Percentiles rank a stretch among this genome's conserved stretches.
These are phyloP conservation scores for Terana coerulea DNA, from an alignment of 768 basidiomycete species.

Conservation along the genomic window DNA sequence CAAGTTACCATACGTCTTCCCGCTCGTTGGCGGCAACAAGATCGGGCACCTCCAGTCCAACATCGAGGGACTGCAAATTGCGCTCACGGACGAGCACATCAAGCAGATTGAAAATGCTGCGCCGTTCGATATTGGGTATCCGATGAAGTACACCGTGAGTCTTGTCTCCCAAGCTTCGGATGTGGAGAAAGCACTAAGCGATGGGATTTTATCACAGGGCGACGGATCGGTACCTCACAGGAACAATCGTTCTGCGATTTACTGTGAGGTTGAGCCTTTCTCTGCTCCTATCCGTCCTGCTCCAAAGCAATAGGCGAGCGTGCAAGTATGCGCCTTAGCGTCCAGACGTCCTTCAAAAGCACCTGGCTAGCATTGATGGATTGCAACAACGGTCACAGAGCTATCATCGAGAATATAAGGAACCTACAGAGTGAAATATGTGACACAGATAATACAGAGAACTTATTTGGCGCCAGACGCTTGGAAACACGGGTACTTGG, in stretches of 20 bases:
- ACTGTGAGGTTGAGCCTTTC: neutral
- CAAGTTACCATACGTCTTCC: conserved; percentile 47
- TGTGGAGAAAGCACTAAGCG: neutral
- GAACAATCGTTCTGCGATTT: neutral
- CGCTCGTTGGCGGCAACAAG: conserved; percentile 47
- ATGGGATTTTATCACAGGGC: neutral
- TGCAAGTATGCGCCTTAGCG: neutral
- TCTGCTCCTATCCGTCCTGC: neutral
- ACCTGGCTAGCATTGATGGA: too few relatives aligned
- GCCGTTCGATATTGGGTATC: conserved; percentile 45
- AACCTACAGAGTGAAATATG: neutral
- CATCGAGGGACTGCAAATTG: conserved; percentile 44
- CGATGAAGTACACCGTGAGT: conserved; percentile 27
- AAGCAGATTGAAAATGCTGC: conserved; percentile 37
- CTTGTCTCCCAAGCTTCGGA: neutral
- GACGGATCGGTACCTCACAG: neutral
- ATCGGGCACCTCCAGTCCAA: conserved; percentile 45
- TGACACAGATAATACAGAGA: too few relatives aligned
- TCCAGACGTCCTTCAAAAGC: neutral
- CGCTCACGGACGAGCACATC: conserved; percentile 40
- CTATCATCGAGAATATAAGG: too few relatives aligned
- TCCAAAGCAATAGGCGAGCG: neutral
- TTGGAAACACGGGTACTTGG: too few relatives aligned
- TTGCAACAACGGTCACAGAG: too few relatives aligned
- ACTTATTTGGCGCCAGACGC: too few relatives aligned